Evolutionary conservation across 208 protist species (phyloP).

Genomic region (Entamoeba dispar): DNA sequence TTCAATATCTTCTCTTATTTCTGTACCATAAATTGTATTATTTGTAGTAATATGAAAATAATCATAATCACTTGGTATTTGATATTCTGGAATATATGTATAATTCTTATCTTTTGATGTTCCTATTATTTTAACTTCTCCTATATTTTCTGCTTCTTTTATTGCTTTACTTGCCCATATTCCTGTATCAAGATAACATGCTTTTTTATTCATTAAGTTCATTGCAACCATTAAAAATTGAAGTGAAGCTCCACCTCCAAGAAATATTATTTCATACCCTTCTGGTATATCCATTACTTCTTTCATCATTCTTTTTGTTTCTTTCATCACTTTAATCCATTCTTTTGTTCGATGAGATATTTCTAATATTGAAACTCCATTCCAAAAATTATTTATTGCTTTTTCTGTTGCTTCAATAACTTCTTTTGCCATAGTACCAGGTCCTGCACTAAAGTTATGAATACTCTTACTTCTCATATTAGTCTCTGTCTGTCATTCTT

Average conservation of each 20-base stretch:
- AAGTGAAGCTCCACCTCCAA: conserved; percentile 45
- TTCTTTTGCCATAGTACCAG: conserved; percentile 37
- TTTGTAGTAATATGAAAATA: conserved; percentile 56
- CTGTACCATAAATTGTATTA: conserved; percentile 50
- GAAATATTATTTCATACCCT: neutral
- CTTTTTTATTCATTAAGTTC: conserved; percentile 39
- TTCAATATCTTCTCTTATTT: conserved; percentile 18
- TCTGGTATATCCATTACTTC: conserved; percentile 32
- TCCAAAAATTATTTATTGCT: conserved; percentile 37
- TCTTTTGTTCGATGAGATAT: neutral
- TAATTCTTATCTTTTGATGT: conserved; percentile 12
- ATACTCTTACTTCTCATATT: conserved; percentile 33
- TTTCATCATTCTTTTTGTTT: neutral
- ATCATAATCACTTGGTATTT: conserved; percentile 29
- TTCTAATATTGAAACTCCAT: conserved; percentile 49
- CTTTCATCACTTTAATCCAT: neutral
- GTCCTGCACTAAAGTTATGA: conserved; percentile 61
- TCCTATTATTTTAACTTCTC: conserved; percentile 35
- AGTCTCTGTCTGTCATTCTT: neutral
- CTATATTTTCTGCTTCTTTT: conserved; percentile 33
- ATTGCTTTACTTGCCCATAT: conserved; percentile 49
- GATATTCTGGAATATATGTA: neutral
- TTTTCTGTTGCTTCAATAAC: conserved; percentile 41
- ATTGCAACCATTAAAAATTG: conserved; percentile 49
- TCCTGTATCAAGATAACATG: conserved; percentile 51